Evolutionary conservation across 768 basidiomycete genomes (phyloP).

Genomic region (Boletus sp.): DNA sequence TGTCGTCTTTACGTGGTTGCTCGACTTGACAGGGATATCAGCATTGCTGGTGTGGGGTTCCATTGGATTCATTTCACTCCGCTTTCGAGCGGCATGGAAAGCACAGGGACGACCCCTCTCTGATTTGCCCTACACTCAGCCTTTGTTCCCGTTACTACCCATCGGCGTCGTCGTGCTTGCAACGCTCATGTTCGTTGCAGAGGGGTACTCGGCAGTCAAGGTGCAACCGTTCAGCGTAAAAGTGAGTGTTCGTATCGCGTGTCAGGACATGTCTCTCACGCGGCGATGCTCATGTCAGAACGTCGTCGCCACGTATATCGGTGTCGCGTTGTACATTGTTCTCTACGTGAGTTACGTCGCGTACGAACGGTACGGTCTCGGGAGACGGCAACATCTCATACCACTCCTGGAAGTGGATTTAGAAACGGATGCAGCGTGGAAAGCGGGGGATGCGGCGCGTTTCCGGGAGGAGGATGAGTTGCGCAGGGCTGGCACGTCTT

Average conservation of each 20-base stretch:
- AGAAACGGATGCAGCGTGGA: slow-evolving; percentile 54
- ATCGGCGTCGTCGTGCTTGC: slow-evolving; percentile 48
- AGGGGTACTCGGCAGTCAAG: slow-evolving; percentile 49
- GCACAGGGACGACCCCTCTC: slow-evolving; percentile 47
- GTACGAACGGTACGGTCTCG: slow-evolving; percentile 36
- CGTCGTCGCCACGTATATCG: slow-evolving; percentile 54
- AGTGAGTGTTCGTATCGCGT: slow-evolving; percentile 26
- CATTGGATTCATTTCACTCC: slow-evolving; percentile 51
- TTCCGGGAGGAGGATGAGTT: slow-evolving; percentile 33
- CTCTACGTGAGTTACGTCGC: slow-evolving; percentile 44
- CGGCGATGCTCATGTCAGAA: slow-evolving; percentile 32
- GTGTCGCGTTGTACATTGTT: slow-evolving; percentile 43
- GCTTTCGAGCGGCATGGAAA: slow-evolving; percentile 60
- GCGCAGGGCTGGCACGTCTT: background rate
- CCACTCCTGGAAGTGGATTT: slow-evolving; percentile 45
- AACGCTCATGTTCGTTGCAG: slow-evolving; percentile 50
- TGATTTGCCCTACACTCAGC: slow-evolving; percentile 59
- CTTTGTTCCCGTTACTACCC: slow-evolving; percentile 52
- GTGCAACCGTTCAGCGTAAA: slow-evolving; percentile 42
- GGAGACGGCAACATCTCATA: slow-evolving; percentile 36
- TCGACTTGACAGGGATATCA: slow-evolving; percentile 63
- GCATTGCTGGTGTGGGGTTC: slow-evolving; percentile 66
- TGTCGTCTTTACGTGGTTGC: slow-evolving; percentile 54
- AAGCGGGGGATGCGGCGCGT: slow-evolving; percentile 38
- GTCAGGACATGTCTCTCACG: background rate